A percentile compares a stretch with the other conserved stretches of the same genome.
phyloP scores from a whole-genome alignment of 75 land plant genomes.

The Pseudotsuga menziesii region DNA sequence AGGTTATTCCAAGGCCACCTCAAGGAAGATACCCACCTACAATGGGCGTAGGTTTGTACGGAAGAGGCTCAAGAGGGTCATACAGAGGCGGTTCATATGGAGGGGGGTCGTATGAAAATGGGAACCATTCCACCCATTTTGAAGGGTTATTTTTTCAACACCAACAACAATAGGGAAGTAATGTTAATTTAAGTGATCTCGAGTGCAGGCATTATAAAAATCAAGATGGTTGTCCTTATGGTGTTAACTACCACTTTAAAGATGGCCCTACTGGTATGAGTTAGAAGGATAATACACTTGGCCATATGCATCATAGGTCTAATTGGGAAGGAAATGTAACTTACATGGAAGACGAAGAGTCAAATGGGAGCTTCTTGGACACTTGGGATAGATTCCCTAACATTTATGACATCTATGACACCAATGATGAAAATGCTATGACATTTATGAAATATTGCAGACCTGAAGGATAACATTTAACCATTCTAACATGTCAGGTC shows the following conservation, averaged over 20 bases:
- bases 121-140: neutral
- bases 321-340: too few relatives aligned
- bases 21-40: neutral
- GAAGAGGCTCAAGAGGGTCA: neutral
- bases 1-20: neutral
- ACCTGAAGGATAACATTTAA: too few relatives aligned
- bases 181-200: conserved; percentile 20
- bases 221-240: conserved; percentile 30
- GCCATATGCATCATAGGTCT: too few relatives aligned
- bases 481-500: too few relatives aligned
- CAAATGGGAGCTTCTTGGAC: too few relatives aligned
- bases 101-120: neutral
- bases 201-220: conserved; percentile 27
- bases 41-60: neutral
- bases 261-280: conserved; percentile 22
- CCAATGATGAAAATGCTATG: too few relatives aligned
- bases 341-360: too few relatives aligned
- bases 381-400: too few relatives aligned
- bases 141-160: neutral
- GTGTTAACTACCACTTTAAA: conserved; percentile 27
- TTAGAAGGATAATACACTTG: too few relatives aligned
- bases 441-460: too few relatives aligned
- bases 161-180: neutral
- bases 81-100: neutral
- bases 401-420: too few relatives aligned